Evolutionary conservation across 352 stramenopile genomes (phyloP).

Genomic region (Blastocystis sp.): DNA sequence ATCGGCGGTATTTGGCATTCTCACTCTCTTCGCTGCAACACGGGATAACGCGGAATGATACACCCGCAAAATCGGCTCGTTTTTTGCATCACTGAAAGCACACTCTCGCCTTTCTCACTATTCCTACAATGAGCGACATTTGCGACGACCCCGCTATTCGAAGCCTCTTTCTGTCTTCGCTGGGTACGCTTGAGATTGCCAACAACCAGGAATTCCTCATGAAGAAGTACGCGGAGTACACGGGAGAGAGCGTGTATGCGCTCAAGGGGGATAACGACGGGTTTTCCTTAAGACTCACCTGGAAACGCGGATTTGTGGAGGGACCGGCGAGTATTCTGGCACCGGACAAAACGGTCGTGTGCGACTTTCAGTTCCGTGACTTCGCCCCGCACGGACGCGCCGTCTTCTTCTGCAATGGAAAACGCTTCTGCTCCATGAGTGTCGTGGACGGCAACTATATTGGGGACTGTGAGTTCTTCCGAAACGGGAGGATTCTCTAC

Average conservation of each 20-base stretch:
- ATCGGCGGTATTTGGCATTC: no score
- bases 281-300: not conserved
- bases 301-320: constrained; percentile 1
- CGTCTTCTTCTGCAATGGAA: not conserved
- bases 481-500: not conserved
- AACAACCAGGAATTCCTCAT: not conserved
- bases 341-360: not conserved
- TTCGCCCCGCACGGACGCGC: not conserved
- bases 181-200: not conserved
- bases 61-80: not conserved
- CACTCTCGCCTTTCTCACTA: not conserved
- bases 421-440: not conserved
- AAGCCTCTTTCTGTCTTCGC: not conserved
- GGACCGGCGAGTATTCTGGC: not conserved
- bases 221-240: not conserved
- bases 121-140: not conserved
- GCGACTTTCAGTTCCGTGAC: not conserved
- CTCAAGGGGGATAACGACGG: not conserved
- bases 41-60: no score
- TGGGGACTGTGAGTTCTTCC: constrained; percentile 9
- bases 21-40: no score
- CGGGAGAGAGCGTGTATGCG: not conserved
- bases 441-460: constrained; percentile 20
- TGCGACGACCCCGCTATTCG: not conserved
- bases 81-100: not conserved